Percentiles rank a stretch among this genome's conserved stretches.
These are phyloP conservation scores for Populus trichocarpa DNA, from an alignment of 441 rosid genomes.

Conservation along the genomic window DNA sequence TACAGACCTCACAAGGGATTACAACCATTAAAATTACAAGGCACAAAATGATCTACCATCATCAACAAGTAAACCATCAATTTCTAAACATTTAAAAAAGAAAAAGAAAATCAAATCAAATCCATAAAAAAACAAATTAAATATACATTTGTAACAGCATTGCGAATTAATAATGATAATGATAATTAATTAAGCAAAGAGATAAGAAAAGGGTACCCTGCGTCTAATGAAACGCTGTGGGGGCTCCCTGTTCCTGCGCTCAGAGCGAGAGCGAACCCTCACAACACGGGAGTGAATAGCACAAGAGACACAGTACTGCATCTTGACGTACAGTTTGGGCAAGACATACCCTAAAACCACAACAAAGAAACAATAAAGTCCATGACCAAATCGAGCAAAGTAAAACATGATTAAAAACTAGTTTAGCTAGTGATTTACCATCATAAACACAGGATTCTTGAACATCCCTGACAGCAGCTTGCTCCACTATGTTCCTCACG, in stretches of 20 bases:
- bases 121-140: no score
- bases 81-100: background rate
- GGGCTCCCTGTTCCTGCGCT: constrained; percentile 82
- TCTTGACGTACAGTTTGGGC: constrained; percentile 84
- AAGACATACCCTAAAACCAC: constrained; percentile 58
- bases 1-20: no score
- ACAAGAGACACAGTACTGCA: constrained; percentile 86
- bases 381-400: background rate
- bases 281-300: constrained; percentile 94
- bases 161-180: no score
- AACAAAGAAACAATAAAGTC: background rate
- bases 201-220: constrained; percentile 42
- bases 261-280: constrained; percentile 74
- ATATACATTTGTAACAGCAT: no score
- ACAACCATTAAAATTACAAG: no score
- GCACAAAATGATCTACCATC: background rate
- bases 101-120: background rate
- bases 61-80: background rate
- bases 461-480: constrained; percentile 92
- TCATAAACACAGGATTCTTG: constrained; percentile 93
- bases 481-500: constrained; percentile 95
- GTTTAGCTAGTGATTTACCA: constrained; percentile 22
- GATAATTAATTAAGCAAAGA: background rate
- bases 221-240: constrained; percentile 84
- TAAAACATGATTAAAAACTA: background rate